Evolutionary conservation across 176 grass and related monocot genomes (phyloP).

Genomic region (Carex pumila): DNA sequence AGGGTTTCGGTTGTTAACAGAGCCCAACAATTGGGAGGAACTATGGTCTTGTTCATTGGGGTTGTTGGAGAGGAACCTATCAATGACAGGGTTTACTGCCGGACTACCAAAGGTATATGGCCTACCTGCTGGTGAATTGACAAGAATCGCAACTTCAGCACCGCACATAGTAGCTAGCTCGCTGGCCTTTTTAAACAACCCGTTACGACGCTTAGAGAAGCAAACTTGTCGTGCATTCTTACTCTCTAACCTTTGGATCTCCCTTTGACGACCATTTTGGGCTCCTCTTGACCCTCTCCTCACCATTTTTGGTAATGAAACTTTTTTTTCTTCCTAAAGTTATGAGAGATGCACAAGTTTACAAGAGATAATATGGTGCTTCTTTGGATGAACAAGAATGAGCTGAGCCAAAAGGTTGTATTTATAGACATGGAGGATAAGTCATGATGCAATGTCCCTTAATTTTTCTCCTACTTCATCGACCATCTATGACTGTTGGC

Average conservation of each 20-base stretch:
- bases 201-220: slow-evolving; percentile 5
- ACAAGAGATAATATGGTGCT: not conserved
- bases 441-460: too few species aligned
- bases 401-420: not conserved
- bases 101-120: slow-evolving; percentile 14
- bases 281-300: not conserved
- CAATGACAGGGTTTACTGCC: not conserved
- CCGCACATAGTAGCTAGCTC: slow-evolving; percentile 1
- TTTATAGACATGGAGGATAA: not conserved
- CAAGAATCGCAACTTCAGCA: slow-evolving; percentile 8
- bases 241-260: slow-evolving; percentile 4
- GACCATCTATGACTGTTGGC: too few species aligned
- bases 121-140: slow-evolving; percentile 1
- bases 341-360: not conserved
- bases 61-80: slow-evolving; percentile 1
- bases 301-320: not conserved
- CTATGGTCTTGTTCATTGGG: not conserved
- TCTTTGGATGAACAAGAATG: not conserved
- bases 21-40: not conserved
- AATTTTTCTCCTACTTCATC: too few species aligned
- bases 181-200: slow-evolving; percentile 7
- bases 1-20: not conserved
- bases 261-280: not conserved
- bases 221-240: not conserved
- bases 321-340: not conserved